These are phyloP conservation scores for Sclerotinia trifoliorum DNA, from an alignment of 2,329 filamentous ascomycete species.

Conservation along the genomic window DNA sequence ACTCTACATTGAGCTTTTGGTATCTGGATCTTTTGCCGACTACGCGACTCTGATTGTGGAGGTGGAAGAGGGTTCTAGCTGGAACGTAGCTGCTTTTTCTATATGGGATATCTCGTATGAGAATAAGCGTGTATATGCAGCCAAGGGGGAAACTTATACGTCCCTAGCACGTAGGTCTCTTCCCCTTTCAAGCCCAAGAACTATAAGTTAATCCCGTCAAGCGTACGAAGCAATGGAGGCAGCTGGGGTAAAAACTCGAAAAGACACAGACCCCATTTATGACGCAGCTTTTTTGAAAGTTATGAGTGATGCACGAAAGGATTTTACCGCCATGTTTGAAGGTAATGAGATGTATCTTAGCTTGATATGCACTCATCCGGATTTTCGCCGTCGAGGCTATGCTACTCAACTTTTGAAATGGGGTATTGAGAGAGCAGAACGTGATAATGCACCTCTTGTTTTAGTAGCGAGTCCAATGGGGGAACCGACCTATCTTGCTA, in stretches of 20 bases:
- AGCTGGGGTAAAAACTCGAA: background rate
- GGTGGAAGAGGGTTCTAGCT: background rate
- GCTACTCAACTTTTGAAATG: constrained; percentile 1
- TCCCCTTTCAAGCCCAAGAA: background rate
- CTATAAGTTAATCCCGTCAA: background rate
- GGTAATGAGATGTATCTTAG: background rate
- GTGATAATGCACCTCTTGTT: constrained; percentile 11
- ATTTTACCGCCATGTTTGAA: background rate
- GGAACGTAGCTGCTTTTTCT: background rate
- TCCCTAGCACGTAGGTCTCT: background rate
- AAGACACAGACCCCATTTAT: background rate
- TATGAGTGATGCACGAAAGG: background rate
- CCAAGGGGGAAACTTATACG: background rate
- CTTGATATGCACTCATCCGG: constrained; percentile 9
- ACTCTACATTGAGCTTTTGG: background rate
- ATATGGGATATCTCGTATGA: constrained; percentile 9
- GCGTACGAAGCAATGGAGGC: background rate
- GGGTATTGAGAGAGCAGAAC: constrained; percentile 12
- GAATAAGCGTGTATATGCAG: constrained; percentile 2
- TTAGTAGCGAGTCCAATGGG: background rate
- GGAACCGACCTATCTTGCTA: background rate
- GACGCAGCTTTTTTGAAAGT: background rate
- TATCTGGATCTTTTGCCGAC: background rate
- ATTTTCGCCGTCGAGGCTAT: constrained; percentile 11
- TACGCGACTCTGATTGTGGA: background rate